Base-by-base conservation (phyloP, 495 filamentous ascomycete species). In the Cladorrhinum samala region DNA sequence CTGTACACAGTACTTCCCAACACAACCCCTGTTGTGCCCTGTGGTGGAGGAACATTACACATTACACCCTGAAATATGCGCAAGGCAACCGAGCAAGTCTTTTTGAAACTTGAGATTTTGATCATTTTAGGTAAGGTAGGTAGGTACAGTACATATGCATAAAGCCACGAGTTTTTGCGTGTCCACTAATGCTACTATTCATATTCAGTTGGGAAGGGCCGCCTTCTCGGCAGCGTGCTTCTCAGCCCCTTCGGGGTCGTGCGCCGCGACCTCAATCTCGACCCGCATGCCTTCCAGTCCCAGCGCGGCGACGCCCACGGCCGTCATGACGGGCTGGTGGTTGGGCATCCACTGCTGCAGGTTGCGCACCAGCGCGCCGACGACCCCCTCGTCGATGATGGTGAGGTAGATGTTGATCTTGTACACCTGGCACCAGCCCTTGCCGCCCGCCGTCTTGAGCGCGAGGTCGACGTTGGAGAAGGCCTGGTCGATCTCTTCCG, bases 291-390 rank as follows among this genome's bases (percentile, higher is more conserved):
- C 53, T 16, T 46, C 49, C 43, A 49, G 45, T 17, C 49, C 59
- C 50, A 62, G 16, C 37, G 43, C 24, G 4, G 38, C 24, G 0
- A 62, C 60, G 1, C 52, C 56, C 18, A 62, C 46, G 0, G 17
- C 49, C 16, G 60, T 62, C 53, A 58, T 21, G 3, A 62, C 18
- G 2, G 60, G 56, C 53, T 54, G 46, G 37, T 62, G 60, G 6
- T 51, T 47, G 13, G 53, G 52, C 37, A 54, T 46, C 56, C 56
- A 59, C 39, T 48, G 54, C 37, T 38, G 46, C 52, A 55, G 9
- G 9, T 43, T 42, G n/a, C 23, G 42, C 18, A 17, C 49, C 56
- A 20, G 52, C 13, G 44, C 50, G 1, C 23, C 21, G 11, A 59
- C 50, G n/a, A 18, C 37, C 27, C 49, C 56, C 23, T 59, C 52